Base-by-base conservation (phyloP, 2,329 filamentous ascomycete genomes). In the Cryoendolithus antarcticus region DNA sequence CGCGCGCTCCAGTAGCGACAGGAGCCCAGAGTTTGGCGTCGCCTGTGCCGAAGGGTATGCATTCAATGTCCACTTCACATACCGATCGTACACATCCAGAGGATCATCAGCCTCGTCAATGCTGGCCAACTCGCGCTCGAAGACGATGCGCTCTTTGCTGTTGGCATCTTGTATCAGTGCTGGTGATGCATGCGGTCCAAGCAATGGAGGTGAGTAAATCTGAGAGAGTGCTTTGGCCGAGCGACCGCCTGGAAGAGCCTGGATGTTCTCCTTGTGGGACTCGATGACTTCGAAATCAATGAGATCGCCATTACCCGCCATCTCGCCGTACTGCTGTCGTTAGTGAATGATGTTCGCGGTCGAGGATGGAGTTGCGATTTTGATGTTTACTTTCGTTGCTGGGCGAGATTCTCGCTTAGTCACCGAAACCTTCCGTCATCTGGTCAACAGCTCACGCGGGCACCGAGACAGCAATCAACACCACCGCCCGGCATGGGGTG, bases 201-300 rank as follows among this genome's bases (percentile, higher is more conserved):
- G 51, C 21, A 60, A 48, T 8, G 65, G 64, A 33, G 62, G 62
- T 45, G 86, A 80, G 71, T 86, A 86, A 27, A 86, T 75, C 39
- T 86, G 75, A 24, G 80, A 86, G 37, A 98, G 79, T 39, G 91
- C 88, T 65, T 80, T 84, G 34, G 89, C 91, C 31, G 89, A 96
- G 48, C 91, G 71, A 28, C 80, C 91, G 46, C 85, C 82, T 10
- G 89, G 88, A 9, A 98, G 72, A 13, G 86, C 80, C 62, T 95
- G 88, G 41, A 98, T 95, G 63, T 98, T 98, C 66, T 98, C 91
- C 65, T 98, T 98, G 54, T 95, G 88, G 34, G 75, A 77, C 65
- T 98, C 91, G 63, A 98, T 95, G 47, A 95, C 75, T 53, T 93
- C 83, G 66, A 98, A 96, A 65, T 68, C 63, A 52, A 70, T 66